Percentiles rank a stretch among this genome's conserved stretches.
phyloP scores from a whole-genome alignment of 257 asterid genomes.

The Lithospermum erythrorhizon region DNA sequence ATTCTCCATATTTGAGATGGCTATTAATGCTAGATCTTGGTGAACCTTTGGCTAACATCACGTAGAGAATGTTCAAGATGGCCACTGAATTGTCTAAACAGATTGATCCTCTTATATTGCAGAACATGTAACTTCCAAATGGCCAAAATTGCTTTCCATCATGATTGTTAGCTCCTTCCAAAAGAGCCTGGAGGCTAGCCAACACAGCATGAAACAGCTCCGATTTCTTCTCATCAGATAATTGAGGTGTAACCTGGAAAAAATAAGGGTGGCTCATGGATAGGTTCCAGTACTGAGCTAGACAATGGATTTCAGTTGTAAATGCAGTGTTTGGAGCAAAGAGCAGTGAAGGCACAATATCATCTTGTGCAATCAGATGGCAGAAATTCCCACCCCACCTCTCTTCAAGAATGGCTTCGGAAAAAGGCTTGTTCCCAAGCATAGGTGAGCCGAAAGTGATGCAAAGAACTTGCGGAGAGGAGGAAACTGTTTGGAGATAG shows the following conservation, averaged over 20 bases:
- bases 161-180: conserved; percentile 16
- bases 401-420: conserved; percentile 56
- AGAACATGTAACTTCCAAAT: conserved; percentile 73
- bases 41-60: conserved; percentile 36
- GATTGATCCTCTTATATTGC: conserved; percentile 55
- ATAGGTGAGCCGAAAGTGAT: conserved; percentile 73
- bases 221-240: conserved; percentile 23
- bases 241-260: conserved; percentile 15
- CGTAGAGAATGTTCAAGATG: conserved; percentile 44
- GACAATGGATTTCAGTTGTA: conserved; percentile 21
- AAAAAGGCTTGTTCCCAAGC: conserved; percentile 61
- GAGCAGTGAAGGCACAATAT: conserved; percentile 63
- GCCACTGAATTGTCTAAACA: conserved; percentile 57
- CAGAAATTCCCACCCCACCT: conserved; percentile 76
- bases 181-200: conserved; percentile 28
- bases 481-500: conserved; percentile 23
- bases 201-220: conserved; percentile 25
- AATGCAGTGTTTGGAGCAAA: conserved; percentile 46
- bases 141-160: conserved; percentile 42
- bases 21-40: conserved; percentile 37
- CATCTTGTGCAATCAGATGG: conserved; percentile 61
- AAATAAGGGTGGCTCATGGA: conserved; percentile 28
- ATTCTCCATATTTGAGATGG: conserved; percentile 45
- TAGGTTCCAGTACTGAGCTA: conserved; percentile 38
- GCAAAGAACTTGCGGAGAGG: conserved; percentile 40